A percentile compares a stretch with the other conserved stretches of the same genome.
Evolutionary conservation across 768 basidiomycete genomes (phyloP).

Genomic region (Naganishia kalamii): DNA sequence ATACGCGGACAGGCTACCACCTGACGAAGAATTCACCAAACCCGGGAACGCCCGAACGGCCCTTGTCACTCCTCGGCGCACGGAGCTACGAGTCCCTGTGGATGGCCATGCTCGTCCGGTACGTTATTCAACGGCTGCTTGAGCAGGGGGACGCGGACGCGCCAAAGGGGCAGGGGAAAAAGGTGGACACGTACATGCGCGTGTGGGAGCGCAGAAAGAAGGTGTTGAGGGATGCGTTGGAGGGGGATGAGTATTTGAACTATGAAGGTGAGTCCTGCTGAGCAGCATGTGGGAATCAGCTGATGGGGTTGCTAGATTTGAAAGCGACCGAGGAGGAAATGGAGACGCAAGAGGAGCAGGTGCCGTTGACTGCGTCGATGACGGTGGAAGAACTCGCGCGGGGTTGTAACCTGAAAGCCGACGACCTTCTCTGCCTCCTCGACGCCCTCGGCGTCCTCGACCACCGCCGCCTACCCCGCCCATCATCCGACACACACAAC

Average conservation of each 20-base stretch:
- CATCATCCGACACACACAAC: neutral
- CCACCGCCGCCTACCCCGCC: neutral
- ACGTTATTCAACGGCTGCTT: constrained; percentile 6
- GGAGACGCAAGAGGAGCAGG: neutral
- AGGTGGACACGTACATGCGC: constrained; percentile 12
- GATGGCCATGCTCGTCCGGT: constrained; percentile 27
- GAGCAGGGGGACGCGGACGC: constrained; percentile 1
- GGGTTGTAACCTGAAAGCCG: constrained; percentile 3
- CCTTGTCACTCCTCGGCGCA: constrained; percentile 85
- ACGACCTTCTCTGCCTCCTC: constrained; percentile 4
- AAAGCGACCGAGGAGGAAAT: neutral
- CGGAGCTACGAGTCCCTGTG: constrained; percentile 63
- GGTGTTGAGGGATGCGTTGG: neutral
- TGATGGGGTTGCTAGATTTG: neutral
- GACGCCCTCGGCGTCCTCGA: constrained; percentile 9
- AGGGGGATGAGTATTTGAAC: constrained; percentile 1
- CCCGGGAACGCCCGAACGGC: constrained; percentile 87
- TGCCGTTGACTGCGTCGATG: neutral
- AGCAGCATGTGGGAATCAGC: neutral
- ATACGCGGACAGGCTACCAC: constrained; percentile 66
- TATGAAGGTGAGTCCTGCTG: constrained; percentile 1
- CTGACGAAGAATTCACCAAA: constrained; percentile 68
- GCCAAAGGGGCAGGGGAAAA: constrained; percentile 11
- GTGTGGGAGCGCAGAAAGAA: constrained; percentile 10
- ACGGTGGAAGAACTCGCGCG: constrained; percentile 5